Conservation (phyloP, 768 basidiomycete species). For the Rhizopogon vesiculosus region DNA sequence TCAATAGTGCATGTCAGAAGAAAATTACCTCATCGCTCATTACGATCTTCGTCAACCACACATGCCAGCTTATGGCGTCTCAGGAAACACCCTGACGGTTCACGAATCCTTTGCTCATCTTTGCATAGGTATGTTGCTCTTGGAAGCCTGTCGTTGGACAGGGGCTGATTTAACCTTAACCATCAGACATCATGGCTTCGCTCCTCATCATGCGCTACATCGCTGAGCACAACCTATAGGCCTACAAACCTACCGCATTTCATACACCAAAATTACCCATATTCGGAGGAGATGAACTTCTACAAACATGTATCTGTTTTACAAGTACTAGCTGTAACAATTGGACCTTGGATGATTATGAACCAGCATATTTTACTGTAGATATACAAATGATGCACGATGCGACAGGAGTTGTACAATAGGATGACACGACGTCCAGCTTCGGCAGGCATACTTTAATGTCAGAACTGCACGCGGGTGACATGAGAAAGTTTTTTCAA, state of each 20-base stretch:
- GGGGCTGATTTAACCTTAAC: conserved; percentile 3
- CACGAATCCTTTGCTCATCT: conserved; percentile 51
- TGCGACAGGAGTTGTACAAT: no score
- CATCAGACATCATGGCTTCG: conserved; percentile 51
- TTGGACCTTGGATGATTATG: neutral
- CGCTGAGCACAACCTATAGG: conserved; percentile 41
- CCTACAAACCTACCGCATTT: neutral
- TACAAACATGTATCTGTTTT: neutral
- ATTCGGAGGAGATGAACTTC: neutral
- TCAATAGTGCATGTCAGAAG: conserved; percentile 48
- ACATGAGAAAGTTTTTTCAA: no score
- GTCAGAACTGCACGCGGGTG: no score
- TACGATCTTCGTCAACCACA: conserved; percentile 56
- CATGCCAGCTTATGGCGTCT: conserved; percentile 52
- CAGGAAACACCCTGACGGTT: conserved; percentile 59
- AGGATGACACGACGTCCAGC: no score
- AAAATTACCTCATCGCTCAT: conserved; percentile 56
- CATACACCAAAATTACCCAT: neutral
- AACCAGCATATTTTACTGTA: neutral
- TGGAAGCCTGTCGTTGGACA: neutral
- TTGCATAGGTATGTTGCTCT: conserved; percentile 41
- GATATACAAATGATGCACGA: no score
- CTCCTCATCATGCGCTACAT: conserved; percentile 64
- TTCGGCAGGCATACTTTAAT: no score
- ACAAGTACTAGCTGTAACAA: neutral